Conservation (phyloP, 2,329 filamentous ascomycete species). For the Chaetomium globosum region DNA sequence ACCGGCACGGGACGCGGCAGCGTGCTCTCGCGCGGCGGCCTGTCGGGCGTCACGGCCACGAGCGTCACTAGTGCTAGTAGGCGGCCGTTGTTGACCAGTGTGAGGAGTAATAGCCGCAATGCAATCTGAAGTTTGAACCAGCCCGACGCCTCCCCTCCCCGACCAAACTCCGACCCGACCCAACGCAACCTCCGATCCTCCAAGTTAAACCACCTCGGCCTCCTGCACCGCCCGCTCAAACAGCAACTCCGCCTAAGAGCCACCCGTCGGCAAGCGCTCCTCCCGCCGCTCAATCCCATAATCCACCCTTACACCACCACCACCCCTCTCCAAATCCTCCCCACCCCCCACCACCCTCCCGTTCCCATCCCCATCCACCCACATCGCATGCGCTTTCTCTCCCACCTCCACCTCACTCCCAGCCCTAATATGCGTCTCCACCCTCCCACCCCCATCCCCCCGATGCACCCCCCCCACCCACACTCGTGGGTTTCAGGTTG, state of each 20-base stretch:
- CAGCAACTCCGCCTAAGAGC: conserved; percentile 25
- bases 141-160: background rate
- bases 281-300: conserved; percentile 24
- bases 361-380: conserved; percentile 31
- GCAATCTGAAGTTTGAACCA: conserved; percentile 4
- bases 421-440: conserved; percentile 17
- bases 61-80: conserved; percentile 10
- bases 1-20: background rate
- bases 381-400: conserved; percentile 3
- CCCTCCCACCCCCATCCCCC: background rate
- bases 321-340: conserved; percentile 16
- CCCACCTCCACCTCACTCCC: conserved; percentile 2
- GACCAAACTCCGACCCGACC: background rate
- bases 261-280: conserved; percentile 21
- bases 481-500: background rate
- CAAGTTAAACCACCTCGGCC: conserved; percentile 6
- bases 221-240: conserved; percentile 8
- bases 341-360: conserved; percentile 3
- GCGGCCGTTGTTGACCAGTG: conserved; percentile 22
- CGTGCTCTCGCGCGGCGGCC: background rate
- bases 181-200: background rate
- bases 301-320: conserved; percentile 23
- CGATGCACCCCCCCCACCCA: conserved; percentile 3
- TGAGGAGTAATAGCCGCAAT: background rate
- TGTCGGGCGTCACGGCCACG: background rate